Base-by-base conservation (phyloP, 192 early-diverging fungal genomes). In the Coemansia sp. region DNA sequence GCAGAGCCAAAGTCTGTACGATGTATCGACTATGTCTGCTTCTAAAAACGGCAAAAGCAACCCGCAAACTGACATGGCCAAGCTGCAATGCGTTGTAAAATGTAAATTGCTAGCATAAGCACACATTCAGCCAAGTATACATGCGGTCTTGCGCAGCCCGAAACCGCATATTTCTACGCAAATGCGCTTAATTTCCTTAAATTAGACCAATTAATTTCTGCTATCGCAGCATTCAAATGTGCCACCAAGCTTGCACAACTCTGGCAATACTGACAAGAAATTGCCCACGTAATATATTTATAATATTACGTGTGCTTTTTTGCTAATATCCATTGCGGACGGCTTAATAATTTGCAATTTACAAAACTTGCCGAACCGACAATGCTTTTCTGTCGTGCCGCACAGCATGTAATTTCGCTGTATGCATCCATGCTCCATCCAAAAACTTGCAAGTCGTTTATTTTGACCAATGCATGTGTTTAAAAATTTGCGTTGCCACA, bases 41-140 rank as follows among this genome's bases (percentile, higher is more conserved):
- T 51, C 49, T 18, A 51, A 23, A 51, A 51, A 18, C 49, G 49
- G 49, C 17, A 51, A 51, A 51, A 51, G 21, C 49, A 51, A 51
- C 21, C 49, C 15, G 7, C 17, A 51, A n/a, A 44, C 42, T n/a
- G 42, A 31, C 28, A 31, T 31, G 28, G 28, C 7, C 5, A 31
- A 31, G 28, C 5, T 31, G 28, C 28, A 31, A 31, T 31, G 28
- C 28, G 6, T 31, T 31, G 28, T 7, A 31, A 31, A 31, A 31
- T 31, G 28, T 8, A 31, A 31, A 31, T 31, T 31, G 28, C 28
- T 31, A 31, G 28, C 28, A 31, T 31, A 31, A 31, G 28, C 28
- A 6, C 28, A 31, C 28, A 31, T 31, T 6, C 5, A 31, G 28
- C 28, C 28, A 6, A 31, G 28, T 8, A 6, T 31, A 31, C 28